Evolutionary conservation across 2,329 filamentous ascomycete genomes (phyloP), one percentile per base, ranked within the genome.

Genomic region (Cladosporium sp.): DNA sequence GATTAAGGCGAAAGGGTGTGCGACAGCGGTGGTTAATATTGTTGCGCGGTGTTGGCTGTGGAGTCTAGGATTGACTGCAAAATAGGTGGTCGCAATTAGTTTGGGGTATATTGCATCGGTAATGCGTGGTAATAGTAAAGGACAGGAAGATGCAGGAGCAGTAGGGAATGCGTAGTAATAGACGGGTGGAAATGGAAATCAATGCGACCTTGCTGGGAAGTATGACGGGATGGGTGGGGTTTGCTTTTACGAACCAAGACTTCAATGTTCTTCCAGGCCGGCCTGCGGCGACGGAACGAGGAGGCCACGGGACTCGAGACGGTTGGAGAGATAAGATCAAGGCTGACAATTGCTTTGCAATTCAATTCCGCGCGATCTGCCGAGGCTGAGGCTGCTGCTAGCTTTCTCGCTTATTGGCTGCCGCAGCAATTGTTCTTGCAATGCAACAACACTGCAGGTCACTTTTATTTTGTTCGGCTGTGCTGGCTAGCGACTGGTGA

Each of bases 171-270:
- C 18, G 14, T 34, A 34, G 52, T 32, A 55, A 32, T 55, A 34
- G 28, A 55, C 15, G 52, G 24, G 15, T 44, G 26, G n/a, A 32
- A 58, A 32, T 58, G 32, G 34, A 58, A 41, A 58, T 58, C 21
- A 47, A 59, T 41, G 57, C 57, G 14, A 32, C 10, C 4, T 4
- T 36, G 57, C 36, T 38, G 38, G 57, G 32, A 47, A 36, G 57
- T 38, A 47, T 59, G 44, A 62, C 55, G 55, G 55, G 32, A 38
- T 58, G 44, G 59, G 59, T 62, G 59, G 59, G 59, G 28, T 51
- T 26, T 38, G 32, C n/a, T 52, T 44, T 47, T 32, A 62, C 59
- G 41, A 62, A 62, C 59, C 58, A 60, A 60, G 59, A 62, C 21
- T 8, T 47, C 41, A 47, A 47, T 47, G 28, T 52, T 62, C 61